Base-by-base conservation (phyloP, 2,329 filamentous ascomycete genomes). In the Beauveria rudraprayagi region DNA sequence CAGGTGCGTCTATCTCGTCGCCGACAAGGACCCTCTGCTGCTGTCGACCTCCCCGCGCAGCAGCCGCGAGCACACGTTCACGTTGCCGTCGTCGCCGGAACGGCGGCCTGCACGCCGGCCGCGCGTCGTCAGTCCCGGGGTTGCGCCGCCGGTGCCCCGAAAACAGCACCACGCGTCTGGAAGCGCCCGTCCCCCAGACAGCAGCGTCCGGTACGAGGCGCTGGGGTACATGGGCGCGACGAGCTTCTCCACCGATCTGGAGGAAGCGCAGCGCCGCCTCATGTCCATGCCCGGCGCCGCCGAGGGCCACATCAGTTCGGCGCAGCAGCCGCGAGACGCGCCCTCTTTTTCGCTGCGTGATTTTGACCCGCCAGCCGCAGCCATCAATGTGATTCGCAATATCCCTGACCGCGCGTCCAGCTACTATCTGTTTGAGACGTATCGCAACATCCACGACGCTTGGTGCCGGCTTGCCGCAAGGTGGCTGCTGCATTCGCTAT, bases 151-250 rank as follows among this genome's bases (percentile, higher is more conserved):
- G 34, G 11, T 14, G 34, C 34, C 34, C 34, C 34, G 34, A 11
- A 37, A 43, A 5, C 53, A 34, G 16, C 46, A 41, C 3, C 52
- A 43, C 19, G 24, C 52, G 7, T 40, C 60, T 19, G 19, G 16
- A 1, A 51, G 55, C 16, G 17, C 34, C n/a, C 58, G 24, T 6
- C 51, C 58, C 2, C 24, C 30, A 1, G 58, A 61, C 17, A 61
- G 55, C 22, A 61, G 58, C 14, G 41, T 61, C 22, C n/a, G 58
- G n/a, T 61, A 61, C n/a, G 58, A 61, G 30, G 26, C 58, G n/a
- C 28, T 63, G 41, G 73, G 73, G 9, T 75, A 75, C 64, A 69
- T 76, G 17, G 73, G 74, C 43, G 72, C 70, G 58, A 75, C 73
- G 5, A 75, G 72, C 62, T 75, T 73, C 63, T 71, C 61, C 6